Evolutionary conservation across 176 grass and related monocot species (phyloP).

Genomic region (Oropetium thomaeum): DNA sequence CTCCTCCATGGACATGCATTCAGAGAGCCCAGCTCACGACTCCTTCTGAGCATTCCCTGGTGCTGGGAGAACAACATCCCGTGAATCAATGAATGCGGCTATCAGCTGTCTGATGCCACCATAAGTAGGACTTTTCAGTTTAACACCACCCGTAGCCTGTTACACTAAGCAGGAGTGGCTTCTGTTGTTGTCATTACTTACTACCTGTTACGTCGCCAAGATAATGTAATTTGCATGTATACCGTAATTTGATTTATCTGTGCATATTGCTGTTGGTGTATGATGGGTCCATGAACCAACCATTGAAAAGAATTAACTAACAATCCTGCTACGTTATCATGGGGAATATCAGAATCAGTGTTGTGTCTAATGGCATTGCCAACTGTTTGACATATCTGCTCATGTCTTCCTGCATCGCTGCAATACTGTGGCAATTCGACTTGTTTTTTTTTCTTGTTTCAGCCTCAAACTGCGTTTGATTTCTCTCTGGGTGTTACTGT

Average conservation of each 20-base stretch:
- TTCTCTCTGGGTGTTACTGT: background rate
- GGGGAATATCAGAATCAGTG: background rate
- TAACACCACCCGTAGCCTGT: conserved; percentile 39
- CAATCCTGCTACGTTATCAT: background rate
- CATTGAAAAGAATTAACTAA: conserved; percentile 15
- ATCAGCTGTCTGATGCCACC: conserved; percentile 9
- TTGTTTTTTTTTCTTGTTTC: background rate
- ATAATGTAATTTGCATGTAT: conserved; percentile 41
- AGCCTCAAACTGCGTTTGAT: background rate
- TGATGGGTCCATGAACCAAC: background rate
- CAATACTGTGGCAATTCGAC: background rate
- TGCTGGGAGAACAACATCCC: conserved; percentile 19
- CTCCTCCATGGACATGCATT: conserved; percentile 72
- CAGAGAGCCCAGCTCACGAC: conserved; percentile 46
- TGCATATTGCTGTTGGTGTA: conserved; percentile 44
- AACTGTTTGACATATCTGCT: background rate
- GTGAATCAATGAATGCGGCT: conserved; percentile 20
- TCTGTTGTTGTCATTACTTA: conserved; percentile 24
- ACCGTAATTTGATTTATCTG: conserved; percentile 45
- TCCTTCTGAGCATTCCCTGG: conserved; percentile 26
- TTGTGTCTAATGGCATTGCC: background rate
- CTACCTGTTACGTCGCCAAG: conserved; percentile 24
- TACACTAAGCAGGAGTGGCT: conserved; percentile 34
- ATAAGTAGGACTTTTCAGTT: conserved; percentile 48
- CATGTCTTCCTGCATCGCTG: background rate